phyloP scores from a whole-genome alignment of 768 basidiomycete species.

The Baorangia bicolor region DNA sequence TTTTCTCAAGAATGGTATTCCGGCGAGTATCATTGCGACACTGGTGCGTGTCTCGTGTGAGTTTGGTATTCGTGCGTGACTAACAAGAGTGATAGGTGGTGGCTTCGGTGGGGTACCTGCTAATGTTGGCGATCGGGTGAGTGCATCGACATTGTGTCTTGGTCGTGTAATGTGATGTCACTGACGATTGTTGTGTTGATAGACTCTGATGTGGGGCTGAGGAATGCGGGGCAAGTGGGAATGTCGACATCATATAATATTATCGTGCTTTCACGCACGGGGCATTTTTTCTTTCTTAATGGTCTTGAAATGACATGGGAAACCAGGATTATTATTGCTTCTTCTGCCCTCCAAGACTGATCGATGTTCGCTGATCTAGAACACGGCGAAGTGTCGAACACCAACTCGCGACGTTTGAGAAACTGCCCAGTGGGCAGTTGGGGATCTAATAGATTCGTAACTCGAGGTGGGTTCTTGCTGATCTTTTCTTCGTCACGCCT shows the following conservation, averaged over 20 bases:
- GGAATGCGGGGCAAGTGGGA: no score
- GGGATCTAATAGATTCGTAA: background rate
- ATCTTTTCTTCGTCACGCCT: background rate
- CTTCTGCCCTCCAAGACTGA: background rate
- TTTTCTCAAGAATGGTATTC: slow-evolving; percentile 92
- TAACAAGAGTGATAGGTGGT: slow-evolving; percentile 16
- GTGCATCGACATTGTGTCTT: background rate
- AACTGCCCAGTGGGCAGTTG: background rate
- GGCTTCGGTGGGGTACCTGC: slow-evolving; percentile 14
- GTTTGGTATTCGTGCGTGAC: background rate
- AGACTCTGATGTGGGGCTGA: slow-evolving; percentile 3
- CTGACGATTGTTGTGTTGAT: background rate
- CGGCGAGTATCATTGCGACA: slow-evolving; percentile 88
- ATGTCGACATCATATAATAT: background rate
- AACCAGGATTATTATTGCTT: background rate
- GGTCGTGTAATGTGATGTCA: background rate
- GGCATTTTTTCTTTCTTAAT: background rate
- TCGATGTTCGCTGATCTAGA: no score
- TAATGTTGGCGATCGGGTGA: slow-evolving; percentile 19
- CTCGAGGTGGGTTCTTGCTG: no score
- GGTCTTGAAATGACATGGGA: background rate
- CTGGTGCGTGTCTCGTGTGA: slow-evolving; percentile 43
- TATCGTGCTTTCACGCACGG: no score
- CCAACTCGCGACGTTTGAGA: background rate
- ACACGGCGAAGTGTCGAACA: background rate